These are phyloP conservation scores for Zancudomyces culisetae DNA, from an alignment of 371 early-diverging fungal species.

Conservation along the genomic window DNA sequence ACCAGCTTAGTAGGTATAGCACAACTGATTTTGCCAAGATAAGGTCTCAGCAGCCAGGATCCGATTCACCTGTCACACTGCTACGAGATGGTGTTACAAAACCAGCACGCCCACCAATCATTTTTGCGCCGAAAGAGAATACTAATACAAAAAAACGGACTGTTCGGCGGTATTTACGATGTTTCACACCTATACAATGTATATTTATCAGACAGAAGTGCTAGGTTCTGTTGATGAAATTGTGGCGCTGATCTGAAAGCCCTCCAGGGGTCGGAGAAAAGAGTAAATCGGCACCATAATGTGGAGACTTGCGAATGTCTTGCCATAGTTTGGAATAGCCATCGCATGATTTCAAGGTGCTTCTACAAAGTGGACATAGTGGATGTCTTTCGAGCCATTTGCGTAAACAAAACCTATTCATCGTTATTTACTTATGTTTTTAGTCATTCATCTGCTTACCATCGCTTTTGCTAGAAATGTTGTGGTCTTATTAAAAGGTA, in stretches of 20 bases:
- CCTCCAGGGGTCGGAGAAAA: background rate
- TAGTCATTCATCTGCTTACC: background rate
- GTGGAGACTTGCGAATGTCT: background rate
- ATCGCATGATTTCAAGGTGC: background rate
- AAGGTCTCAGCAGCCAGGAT: too few species aligned
- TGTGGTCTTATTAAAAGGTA: too few species aligned
- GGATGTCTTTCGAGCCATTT: conserved; percentile 2
- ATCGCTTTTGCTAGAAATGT: background rate
- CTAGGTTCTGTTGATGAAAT: background rate
- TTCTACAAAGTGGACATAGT: background rate
- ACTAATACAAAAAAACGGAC: too few species aligned
- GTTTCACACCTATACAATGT: too few species aligned
- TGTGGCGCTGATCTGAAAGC: background rate
- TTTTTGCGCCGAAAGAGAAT: too few species aligned
- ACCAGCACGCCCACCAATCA: too few species aligned
- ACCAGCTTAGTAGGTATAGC: too few species aligned
- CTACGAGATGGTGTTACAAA: too few species aligned
- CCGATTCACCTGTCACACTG: too few species aligned
- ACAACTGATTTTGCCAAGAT: too few species aligned
- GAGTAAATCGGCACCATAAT: background rate
- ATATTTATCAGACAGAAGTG: too few species aligned
- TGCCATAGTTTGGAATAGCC: background rate
- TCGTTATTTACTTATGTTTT: background rate
- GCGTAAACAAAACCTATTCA: background rate
- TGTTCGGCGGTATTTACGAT: too few species aligned